Percentiles rank a stretch among this genome's conserved stretches.
Evolutionary conservation across 1,139 yeast species (phyloP).

Genomic region (Hansenula sp.): DNA sequence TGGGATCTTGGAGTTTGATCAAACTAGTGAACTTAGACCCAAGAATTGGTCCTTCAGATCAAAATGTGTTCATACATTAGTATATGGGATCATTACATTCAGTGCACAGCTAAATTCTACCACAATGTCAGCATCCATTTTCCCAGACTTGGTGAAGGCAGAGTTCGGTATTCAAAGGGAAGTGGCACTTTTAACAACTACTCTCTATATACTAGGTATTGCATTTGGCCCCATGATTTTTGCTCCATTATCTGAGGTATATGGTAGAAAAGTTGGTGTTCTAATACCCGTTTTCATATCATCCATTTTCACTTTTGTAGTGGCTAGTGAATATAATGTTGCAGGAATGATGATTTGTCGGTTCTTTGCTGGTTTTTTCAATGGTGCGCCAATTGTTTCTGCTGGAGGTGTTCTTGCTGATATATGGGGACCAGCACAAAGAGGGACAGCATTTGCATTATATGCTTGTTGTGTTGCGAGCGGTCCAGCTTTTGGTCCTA

Average conservation of each 20-base stretch:
- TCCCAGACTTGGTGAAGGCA: constrained; percentile 26
- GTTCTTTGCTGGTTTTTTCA: constrained; percentile 46
- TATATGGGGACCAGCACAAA: constrained; percentile 23
- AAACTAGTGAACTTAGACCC: constrained; percentile 25
- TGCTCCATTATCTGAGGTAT: constrained; percentile 38
- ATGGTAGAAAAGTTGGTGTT: constrained; percentile 46
- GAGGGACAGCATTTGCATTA: constrained; percentile 30
- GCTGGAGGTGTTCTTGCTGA: constrained; percentile 54
- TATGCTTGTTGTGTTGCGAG: constrained; percentile 41
- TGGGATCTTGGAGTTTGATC: constrained; percentile 20
- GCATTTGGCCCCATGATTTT: constrained; percentile 40
- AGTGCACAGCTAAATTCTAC: constrained; percentile 41
- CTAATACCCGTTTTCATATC: constrained; percentile 40
- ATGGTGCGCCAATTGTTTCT: constrained; percentile 51
- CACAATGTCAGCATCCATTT: constrained; percentile 27
- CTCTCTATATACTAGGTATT: constrained; percentile 44
- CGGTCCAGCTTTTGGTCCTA: constrained; percentile 54
- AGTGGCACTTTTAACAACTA: constrained; percentile 36
- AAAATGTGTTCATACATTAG: constrained; percentile 34
- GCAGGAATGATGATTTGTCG: constrained; percentile 41
- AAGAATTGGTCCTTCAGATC: constrained; percentile 32
- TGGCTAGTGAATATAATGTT: constrained; percentile 42
- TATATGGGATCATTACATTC: constrained; percentile 37
- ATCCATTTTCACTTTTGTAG: constrained; percentile 45
- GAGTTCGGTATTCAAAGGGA: constrained; percentile 29